phyloP scores from a whole-genome alignment of 176 grass and related monocot genomes.

The Melocanna baccifera region DNA sequence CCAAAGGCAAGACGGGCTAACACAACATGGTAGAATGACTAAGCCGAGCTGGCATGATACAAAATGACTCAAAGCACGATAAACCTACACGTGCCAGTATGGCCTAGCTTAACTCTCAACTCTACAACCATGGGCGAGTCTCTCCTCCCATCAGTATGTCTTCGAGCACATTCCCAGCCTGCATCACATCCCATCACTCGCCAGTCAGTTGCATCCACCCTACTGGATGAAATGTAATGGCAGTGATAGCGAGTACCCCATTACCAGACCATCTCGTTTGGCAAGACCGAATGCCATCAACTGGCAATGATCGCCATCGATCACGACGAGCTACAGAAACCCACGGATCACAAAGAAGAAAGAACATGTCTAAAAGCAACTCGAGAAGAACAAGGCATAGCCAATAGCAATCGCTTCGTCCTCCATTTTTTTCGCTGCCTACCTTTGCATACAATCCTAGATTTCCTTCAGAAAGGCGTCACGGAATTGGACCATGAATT shows the following conservation, averaged over 20 bases:
- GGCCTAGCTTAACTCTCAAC: no score
- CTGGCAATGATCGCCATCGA: background rate
- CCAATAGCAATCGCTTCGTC: background rate
- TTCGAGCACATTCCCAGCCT: background rate
- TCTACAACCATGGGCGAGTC: background rate
- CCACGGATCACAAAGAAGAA: background rate
- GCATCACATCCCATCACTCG: background rate
- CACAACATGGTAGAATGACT: no score
- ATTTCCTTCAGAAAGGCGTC: background rate
- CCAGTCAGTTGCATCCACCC: background rate
- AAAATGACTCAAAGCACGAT: no score
- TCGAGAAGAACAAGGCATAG: background rate
- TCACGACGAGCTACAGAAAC: background rate
- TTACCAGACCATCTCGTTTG: background rate
- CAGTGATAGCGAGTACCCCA: background rate
- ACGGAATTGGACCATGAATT: background rate
- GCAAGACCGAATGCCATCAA: background rate
- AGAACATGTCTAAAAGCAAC: background rate
- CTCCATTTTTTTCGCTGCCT: background rate
- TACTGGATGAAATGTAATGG: background rate
- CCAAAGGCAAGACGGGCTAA: no score
- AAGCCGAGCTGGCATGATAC: no score
- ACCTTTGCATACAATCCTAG: constrained; percentile 13
- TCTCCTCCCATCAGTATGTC: background rate
- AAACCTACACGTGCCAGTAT: no score